Conservation (phyloP, 2,329 filamentous ascomycete genomes). For the Juglanconis juglandina region DNA sequence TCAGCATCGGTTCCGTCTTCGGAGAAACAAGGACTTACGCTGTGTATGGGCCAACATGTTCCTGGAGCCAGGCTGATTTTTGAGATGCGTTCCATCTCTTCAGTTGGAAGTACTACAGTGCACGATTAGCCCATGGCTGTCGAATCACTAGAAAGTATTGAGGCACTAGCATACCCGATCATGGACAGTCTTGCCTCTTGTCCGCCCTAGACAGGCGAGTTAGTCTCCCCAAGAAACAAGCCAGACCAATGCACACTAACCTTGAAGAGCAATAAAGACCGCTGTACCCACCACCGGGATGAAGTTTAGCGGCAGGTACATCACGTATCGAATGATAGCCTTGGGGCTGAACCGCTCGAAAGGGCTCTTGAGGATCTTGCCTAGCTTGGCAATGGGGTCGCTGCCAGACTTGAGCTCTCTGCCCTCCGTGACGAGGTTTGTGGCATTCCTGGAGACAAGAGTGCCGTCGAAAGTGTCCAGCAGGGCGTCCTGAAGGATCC, state of each 20-base stretch:
- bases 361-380: constrained; percentile 55
- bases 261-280: constrained; percentile 76
- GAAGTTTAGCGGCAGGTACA: constrained; percentile 90
- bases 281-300: constrained; percentile 84
- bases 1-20: not conserved
- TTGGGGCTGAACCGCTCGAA: constrained; percentile 56
- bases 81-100: constrained; percentile 73
- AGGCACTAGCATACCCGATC: constrained; percentile 43
- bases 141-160: constrained; percentile 8
- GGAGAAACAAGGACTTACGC: constrained; percentile 55
- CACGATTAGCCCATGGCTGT: constrained; percentile 47
- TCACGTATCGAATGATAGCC: constrained; percentile 71
- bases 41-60: constrained; percentile 73
- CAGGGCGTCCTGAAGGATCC: constrained; percentile 76
- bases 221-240: not conserved
- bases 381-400: constrained; percentile 55
- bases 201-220: constrained; percentile 35
- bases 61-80: constrained; percentile 64
- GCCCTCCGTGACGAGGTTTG: constrained; percentile 67
- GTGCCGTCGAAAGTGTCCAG: constrained; percentile 86
- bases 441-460: constrained; percentile 48
- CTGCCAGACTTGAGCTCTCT: constrained; percentile 65
- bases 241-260: constrained; percentile 30
- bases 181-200: constrained; percentile 48
- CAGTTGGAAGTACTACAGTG: constrained; percentile 79